A percentile compares a stretch with the other conserved stretches of the same genome.
phyloP scores from a whole-genome alignment of 345 rosid species.

The Populus tremula region DNA sequence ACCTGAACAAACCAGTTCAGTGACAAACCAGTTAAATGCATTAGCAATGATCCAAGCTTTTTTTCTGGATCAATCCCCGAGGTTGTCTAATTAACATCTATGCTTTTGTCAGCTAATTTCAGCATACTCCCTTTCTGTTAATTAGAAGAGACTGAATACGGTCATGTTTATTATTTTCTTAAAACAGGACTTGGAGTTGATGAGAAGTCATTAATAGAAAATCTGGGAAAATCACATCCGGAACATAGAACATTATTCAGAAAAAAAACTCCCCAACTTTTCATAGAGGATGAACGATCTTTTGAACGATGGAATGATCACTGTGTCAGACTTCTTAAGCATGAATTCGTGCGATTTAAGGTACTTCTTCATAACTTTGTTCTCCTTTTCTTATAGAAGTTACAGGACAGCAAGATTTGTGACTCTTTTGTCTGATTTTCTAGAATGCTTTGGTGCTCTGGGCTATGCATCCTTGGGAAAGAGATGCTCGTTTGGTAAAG shows the following conservation, averaged over 20 bases:
- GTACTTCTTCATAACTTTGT: conserved; percentile 25
- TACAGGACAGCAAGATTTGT: not conserved
- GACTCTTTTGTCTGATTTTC: not conserved
- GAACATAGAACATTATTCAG: conserved; percentile 53
- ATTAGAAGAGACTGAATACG: not conserved
- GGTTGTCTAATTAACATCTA: too few species aligned
- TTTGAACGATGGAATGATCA: conserved; percentile 73
- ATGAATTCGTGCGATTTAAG: conserved; percentile 76
- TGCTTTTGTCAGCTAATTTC: too few species aligned
- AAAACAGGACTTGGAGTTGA: conserved; percentile 75
- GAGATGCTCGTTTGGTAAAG: conserved; percentile 77
- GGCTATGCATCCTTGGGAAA: conserved; percentile 91
- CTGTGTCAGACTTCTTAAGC: conserved; percentile 51
- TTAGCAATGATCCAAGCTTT: too few species aligned
- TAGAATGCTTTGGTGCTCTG: conserved; percentile 72
- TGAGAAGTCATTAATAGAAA: conserved; percentile 56
- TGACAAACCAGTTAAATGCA: too few species aligned
- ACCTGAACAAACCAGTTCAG: too few species aligned
- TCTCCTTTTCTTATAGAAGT: not conserved
- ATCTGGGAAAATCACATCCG: conserved; percentile 53
- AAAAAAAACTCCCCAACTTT: conserved; percentile 50
- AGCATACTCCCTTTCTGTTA: not conserved
- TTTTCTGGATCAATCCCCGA: too few species aligned
- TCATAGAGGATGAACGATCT: conserved; percentile 65
- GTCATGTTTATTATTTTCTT: not conserved